Evolutionary conservation across 192 early-diverging fungal species (phyloP).

Genomic region (Backusella mclennaniae): DNA sequence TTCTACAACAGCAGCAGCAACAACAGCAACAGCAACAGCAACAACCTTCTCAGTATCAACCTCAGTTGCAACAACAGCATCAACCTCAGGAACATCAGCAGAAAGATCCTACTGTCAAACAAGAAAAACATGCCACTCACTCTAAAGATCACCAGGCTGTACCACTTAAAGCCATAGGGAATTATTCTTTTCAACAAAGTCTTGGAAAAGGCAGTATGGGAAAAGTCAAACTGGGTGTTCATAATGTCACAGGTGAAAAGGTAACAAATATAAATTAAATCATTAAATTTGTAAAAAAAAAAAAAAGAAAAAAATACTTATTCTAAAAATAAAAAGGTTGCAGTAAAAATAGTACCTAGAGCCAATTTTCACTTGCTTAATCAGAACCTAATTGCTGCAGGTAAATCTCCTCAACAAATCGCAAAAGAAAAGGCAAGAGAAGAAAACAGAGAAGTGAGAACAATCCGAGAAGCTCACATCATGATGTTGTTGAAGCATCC

Average conservation of each 20-base stretch:
- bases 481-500: constrained; percentile 82
- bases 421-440: constrained; percentile 32
- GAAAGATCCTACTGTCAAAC: neutral
- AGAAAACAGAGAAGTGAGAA: constrained; percentile 59
- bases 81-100: neutral
- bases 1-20: neutral
- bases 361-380: constrained; percentile 16
- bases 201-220: constrained; percentile 95
- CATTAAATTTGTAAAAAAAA: constrained; percentile 1
- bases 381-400: neutral
- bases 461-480: constrained; percentile 69
- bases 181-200: constrained; percentile 84
- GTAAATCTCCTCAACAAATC: constrained; percentile 25
- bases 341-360: constrained; percentile 61
- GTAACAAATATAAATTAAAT: constrained; percentile 34
- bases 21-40: neutral
- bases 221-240: constrained; percentile 91
- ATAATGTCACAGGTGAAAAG: constrained; percentile 80
- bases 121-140: neutral
- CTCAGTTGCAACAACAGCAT: neutral
- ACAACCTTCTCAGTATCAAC: neutral
- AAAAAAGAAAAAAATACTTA: neutral
- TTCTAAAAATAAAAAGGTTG: constrained; percentile 38
- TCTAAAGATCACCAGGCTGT: neutral
- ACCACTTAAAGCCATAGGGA: constrained; percentile 43